phyloP scores from a whole-genome alignment of 768 basidiomycete species.

The Rubroboletus satanas region DNA sequence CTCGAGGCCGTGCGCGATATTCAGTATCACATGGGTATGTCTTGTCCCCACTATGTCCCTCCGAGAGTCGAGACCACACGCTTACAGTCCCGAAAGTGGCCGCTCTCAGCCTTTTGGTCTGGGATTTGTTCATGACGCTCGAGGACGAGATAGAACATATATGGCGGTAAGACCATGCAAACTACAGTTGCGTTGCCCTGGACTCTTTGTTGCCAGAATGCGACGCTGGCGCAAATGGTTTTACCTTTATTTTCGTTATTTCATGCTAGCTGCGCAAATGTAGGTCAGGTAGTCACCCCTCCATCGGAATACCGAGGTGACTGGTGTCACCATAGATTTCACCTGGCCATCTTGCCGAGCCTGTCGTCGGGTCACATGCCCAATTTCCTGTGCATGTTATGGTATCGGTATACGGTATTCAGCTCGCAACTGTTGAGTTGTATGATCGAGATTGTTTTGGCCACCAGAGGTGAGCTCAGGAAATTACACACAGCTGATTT shows the following conservation, averaged over 20 bases:
- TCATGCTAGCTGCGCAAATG: conserved; percentile 11
- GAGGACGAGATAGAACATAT: conserved; percentile 26
- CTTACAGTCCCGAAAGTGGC: conserved; percentile 19
- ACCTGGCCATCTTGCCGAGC: conserved; percentile 3
- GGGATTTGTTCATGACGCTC: conserved; percentile 26
- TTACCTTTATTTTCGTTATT: conserved; percentile 21
- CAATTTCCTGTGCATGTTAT: conserved; percentile 8
- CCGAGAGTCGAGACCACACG: not conserved
- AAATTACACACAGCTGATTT: not conserved
- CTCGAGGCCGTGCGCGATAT: conserved; percentile 4
- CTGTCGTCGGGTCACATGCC: conserved; percentile 10
- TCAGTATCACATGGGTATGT: conserved; percentile 11
- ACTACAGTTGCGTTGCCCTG: too few species aligned
- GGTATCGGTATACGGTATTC: conserved; percentile 6
- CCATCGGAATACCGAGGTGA: not conserved
- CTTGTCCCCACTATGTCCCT: not conserved
- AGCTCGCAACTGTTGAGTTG: conserved; percentile 7
- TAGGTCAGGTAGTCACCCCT: not conserved
- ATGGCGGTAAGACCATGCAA: conserved; percentile 27
- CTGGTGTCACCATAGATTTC: conserved; percentile 2
- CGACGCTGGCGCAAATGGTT: conserved; percentile 8
- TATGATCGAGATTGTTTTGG: conserved; percentile 23
- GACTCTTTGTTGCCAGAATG: conserved; percentile 8
- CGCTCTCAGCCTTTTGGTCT: conserved; percentile 23
- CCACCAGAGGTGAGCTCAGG: conserved; percentile 21